Evolutionary conservation across 2,329 filamentous ascomycete genomes (phyloP), one percentile per base, ranked within the genome.

Genomic region (Coleophoma crateriformis): DNA sequence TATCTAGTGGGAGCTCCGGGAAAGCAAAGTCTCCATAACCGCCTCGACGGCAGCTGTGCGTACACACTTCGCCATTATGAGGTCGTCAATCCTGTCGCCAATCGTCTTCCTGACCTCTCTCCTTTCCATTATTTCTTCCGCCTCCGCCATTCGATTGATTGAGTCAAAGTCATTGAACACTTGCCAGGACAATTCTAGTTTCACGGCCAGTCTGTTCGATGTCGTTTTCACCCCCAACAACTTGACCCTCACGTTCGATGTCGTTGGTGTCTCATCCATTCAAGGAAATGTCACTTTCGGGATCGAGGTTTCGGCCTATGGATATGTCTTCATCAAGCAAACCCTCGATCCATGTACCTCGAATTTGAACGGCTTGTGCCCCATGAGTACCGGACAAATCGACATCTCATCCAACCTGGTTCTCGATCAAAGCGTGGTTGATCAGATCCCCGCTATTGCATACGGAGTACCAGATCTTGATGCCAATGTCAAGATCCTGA

Each of bases 391-490:
- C 8, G 90, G 90, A 57, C 85, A 87, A 61, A 85, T 96, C 64
- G 79, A 86, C 49, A 78, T 95, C 62, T 77, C 81, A 46, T 90
- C 90, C 63, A 87, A 87, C 61, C 65, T 92, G 34, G 67, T 72
- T 2, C 70, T 94, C 45, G 70, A 74, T 10, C 58, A 68, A 12
- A 71, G 75, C 22, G 79, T 86, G 37, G 71, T 88, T 51, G 69
- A 72, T 20, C 68, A 79, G 48, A 84, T 97, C 61, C 91, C 91
- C 50, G 81, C 81, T 45, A 92, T 96, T 63, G 88, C 90, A 47
- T 97, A 94, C 71, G 85, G 79, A 46, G 87, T 97, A 40, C 91
- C 91, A 45, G 92, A 96, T 75, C 77, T 96, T 48, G 92, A 97
- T 68, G 90, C 90, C 54, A 85, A 82, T 46, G 87, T 96, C 46